Evolutionary conservation across 2,329 filamentous ascomycete genomes (phyloP), one percentile per base, ranked within the genome.

Genomic region (Epichloe gansuensis): DNA sequence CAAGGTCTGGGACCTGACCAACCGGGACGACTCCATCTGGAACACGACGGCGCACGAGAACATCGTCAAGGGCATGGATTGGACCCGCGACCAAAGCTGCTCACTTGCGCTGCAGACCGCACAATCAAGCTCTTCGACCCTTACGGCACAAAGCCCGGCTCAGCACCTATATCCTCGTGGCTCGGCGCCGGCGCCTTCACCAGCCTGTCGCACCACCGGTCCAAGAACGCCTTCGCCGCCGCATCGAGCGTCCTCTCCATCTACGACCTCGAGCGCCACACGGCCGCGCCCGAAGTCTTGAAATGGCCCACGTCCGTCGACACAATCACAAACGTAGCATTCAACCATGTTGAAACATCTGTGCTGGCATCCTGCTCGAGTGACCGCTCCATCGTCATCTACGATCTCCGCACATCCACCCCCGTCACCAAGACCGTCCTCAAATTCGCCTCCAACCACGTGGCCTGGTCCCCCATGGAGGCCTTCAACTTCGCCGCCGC

Each of bases 391-490:
- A 73, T 98, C 55, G 84, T 96, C 43, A 78, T 98, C 56, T 97
- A 96, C 69, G 93, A 98, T 65, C 76, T 97, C 46, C 83, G 93
- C 50, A 95, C 91, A 12, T 85, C 83, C 5, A 88, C 84, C 39
- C 88, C 93, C 11, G 75, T 97, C 17, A 80, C 86, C 57, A 91
- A 91, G 64, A 85, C 87, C 1, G 77, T 90, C 12, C 79, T 97
- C 59, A 87, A 81, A 51, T 85, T 98, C 59, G 82, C 90, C 39
- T 86, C 82, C 54, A 96, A 95, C 71, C 80, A 83, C 48, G 77
- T 96, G 50, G 78, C 86, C 44, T 98, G 91, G 89, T 96, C 96
- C 60, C 93, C 93, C 0, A 93, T 96, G 85, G 91, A 95, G 68
- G 87, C 90, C 7, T 95, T 95, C 75, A 95, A 97, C 71, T 85